These are phyloP conservation scores for Hypocrella siamensis DNA, from an alignment of 2,329 filamentous ascomycete species.

Conservation along the genomic window DNA sequence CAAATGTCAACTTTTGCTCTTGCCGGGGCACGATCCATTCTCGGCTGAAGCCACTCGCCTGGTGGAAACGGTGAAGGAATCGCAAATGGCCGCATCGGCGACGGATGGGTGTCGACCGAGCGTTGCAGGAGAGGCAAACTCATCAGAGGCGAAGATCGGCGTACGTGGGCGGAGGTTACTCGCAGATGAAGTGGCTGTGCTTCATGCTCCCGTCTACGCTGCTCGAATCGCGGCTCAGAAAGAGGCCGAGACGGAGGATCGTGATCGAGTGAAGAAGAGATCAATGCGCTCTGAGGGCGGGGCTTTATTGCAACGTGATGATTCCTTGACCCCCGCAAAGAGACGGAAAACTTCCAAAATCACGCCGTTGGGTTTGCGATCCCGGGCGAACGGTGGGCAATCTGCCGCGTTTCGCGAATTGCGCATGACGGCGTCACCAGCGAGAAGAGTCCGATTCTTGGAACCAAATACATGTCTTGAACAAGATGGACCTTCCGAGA, in stretches of 20 bases:
- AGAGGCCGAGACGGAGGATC: conserved; percentile 9
- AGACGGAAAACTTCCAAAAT: no score
- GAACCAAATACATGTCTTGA: conserved; percentile 4
- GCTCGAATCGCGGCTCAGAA: conserved; percentile 20
- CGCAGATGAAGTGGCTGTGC: conserved; percentile 27
- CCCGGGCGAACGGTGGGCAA: no score
- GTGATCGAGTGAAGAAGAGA: conserved; percentile 6
- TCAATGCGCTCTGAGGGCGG: conserved; percentile 1
- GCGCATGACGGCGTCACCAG: not conserved
- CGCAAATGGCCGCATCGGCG: conserved; percentile 17
- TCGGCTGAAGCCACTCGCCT: conserved; percentile 23
- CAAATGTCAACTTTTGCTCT: conserved; percentile 28
- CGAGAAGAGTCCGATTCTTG: conserved; percentile 2
- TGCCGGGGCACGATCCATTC: conserved; percentile 24
- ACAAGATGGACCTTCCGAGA: conserved; percentile 1
- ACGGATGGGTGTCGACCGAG: no score
- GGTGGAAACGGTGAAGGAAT: conserved; percentile 30
- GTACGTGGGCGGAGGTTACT: conserved; percentile 18
- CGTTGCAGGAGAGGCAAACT: conserved; percentile 1
- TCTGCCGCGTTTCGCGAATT: no score
- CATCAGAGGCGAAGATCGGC: conserved; percentile 8
- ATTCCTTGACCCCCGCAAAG: no score
- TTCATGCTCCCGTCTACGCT: conserved; percentile 35
- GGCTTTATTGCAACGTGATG: no score
- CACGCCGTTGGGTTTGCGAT: no score